Evolutionary conservation across 2,329 filamentous ascomycete species (phyloP), one percentile per base, ranked within the genome.

Genomic region (Talaromyces sp.): DNA sequence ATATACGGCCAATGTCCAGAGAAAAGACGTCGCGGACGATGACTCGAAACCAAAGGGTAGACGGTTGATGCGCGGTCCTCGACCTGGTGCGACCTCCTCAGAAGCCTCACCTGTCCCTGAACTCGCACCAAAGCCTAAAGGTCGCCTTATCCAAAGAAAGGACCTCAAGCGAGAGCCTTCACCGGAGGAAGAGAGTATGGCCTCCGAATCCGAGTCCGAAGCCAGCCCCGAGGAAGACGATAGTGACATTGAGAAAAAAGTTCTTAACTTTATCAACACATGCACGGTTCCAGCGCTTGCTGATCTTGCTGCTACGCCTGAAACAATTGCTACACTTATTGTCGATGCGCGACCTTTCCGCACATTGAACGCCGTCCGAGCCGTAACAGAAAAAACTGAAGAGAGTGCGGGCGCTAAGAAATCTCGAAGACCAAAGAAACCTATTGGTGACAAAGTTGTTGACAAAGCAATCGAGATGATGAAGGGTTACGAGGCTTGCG

Each of bases 191-290:
- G 68, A 75, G 59, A 72, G 76, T 39, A 79, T 83, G 19, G 81
- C 82, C 0, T 82, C 82, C 13, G 81, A 82, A 0, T 82, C 82
- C 11, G 80, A 78, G 54, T 76, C 75, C 10, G 77, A 75, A 31
- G 70, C 74, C 31, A 78, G 76, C 24, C 74, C 75, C 22, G 67
- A 72, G 4, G 78, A 79, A 50, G 78, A 81, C 31, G 77, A 80
- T 60, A 75, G 77, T 16, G 74, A 77, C 35, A 74, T 86, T 47
- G 82, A 87, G 35, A 72, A 72, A 4, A 84, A 84, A 63, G 85
- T 97, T 7, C 81, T 98, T 33, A 84, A 88, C 8, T 96, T 93
- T 72, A 88, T 99, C 76, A 98, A 98, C 73, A 87, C 83, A 0
- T 95, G 91, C 74, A 87, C 87, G 5, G 80, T 87, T 10, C 85